A percentile compares a stretch with the other conserved stretches of the same genome.
phyloP scores from a whole-genome alignment of 768 basidiomycete genomes.

The Kwoniella botswanensis region DNA sequence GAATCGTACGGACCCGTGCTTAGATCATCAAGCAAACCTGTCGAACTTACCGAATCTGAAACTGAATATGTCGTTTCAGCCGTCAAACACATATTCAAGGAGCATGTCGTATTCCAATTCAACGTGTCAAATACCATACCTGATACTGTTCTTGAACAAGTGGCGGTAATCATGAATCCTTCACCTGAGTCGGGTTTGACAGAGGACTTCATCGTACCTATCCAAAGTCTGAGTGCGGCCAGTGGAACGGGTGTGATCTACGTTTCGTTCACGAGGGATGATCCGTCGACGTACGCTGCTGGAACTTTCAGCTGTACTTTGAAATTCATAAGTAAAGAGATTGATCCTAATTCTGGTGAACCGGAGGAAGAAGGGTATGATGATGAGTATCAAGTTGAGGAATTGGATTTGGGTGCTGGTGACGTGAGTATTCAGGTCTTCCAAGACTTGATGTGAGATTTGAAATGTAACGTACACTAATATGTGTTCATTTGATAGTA shows the following conservation, averaged over 20 bases:
- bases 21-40: conserved; percentile 78
- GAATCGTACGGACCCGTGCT: conserved; percentile 81
- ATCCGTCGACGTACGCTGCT: conserved; percentile 74
- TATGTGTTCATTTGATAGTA: conserved; percentile 61
- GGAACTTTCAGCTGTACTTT: conserved; percentile 89
- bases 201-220: conserved; percentile 93
- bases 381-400: conserved; percentile 97
- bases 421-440: conserved; percentile 61
- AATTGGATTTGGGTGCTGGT: conserved; percentile 87
- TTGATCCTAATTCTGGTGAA: conserved; percentile 91
- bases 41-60: conserved; percentile 90
- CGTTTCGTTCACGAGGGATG: conserved; percentile 86
- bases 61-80: conserved; percentile 97
- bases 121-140: conserved; percentile 96
- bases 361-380: conserved; percentile 99
- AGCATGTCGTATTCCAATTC: conserved; percentile 98
- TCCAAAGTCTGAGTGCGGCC: conserved; percentile 70
- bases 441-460: too few relatives aligned
- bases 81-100: conserved; percentile 95
- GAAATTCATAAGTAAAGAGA: conserved; percentile 95
- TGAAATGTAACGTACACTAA: too few relatives aligned
- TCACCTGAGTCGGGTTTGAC: conserved; percentile 74
- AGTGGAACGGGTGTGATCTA: conserved; percentile 85
- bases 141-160: conserved; percentile 91
- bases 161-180: conserved; percentile 89